Evolutionary conservation across 495 filamentous ascomycete species (phyloP).

Genomic region (Penicillium taxi): DNA sequence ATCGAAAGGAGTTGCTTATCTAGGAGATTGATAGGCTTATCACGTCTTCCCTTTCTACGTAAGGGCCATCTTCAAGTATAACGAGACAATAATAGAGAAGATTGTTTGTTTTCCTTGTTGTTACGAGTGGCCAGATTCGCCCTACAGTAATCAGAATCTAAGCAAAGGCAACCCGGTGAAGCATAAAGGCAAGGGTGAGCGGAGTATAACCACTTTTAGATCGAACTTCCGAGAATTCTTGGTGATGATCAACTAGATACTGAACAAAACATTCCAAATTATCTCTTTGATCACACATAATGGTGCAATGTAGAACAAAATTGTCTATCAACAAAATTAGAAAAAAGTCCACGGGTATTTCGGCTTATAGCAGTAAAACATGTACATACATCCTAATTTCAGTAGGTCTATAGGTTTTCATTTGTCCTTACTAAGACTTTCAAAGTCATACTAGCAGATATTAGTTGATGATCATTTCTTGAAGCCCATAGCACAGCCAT

Average conservation of each 20-base stretch:
- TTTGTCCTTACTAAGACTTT: too few relatives aligned
- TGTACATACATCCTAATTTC: too few relatives aligned
- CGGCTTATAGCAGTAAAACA: too few relatives aligned
- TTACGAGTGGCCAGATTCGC: constrained; percentile 56
- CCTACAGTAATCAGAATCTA: constrained; percentile 53
- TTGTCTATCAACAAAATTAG: constrained; percentile 36
- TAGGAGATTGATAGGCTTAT: constrained; percentile 44
- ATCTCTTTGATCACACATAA: constrained; percentile 37
- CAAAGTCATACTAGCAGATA: too few relatives aligned
- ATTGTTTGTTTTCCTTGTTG: constrained; percentile 44
- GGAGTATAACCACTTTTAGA: constrained; percentile 51
- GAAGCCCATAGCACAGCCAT: too few relatives aligned
- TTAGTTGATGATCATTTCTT: too few relatives aligned
- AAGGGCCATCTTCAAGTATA: not conserved
- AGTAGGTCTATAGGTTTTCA: too few relatives aligned
- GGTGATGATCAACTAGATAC: constrained; percentile 51
- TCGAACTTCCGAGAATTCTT: constrained; percentile 50
- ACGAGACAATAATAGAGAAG: constrained; percentile 50
- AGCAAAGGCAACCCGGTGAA: constrained; percentile 44
- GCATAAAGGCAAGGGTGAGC: constrained; percentile 48
- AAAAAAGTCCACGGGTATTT: too few relatives aligned
- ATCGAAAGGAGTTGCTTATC: constrained; percentile 35
- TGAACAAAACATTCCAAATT: constrained; percentile 47
- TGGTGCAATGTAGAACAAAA: constrained; percentile 59
- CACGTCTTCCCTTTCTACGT: constrained; percentile 22